A percentile compares a stretch with the other conserved stretches of the same genome.
Conservation (phyloP, 371 early-diverging fungal species). For the Circinella umbellata region DNA sequence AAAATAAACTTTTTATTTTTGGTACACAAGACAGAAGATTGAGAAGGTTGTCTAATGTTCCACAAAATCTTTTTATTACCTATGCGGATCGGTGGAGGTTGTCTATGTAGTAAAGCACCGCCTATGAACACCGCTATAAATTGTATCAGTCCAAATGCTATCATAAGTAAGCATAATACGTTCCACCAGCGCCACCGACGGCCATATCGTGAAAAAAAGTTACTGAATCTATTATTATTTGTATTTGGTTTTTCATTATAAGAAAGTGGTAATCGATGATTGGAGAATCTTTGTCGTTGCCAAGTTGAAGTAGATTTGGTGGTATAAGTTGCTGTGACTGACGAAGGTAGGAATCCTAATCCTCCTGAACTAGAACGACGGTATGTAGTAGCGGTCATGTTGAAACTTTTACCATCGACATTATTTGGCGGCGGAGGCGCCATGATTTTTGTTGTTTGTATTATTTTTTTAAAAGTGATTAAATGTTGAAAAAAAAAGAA, state of each 20-base stretch:
- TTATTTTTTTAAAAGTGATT: neutral
- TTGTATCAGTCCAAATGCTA: slow-evolving; percentile 46
- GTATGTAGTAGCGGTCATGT: neutral
- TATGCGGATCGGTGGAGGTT: slow-evolving; percentile 53
- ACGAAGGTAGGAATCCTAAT: neutral
- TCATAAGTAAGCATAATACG: slow-evolving; percentile 36
- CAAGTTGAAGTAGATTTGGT: neutral
- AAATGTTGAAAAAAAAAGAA: neutral
- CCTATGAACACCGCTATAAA: slow-evolving; percentile 40
- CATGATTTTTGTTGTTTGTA: slow-evolving; percentile 5
- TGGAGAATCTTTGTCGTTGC: slow-evolving; percentile 5
- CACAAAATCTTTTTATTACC: slow-evolving; percentile 43
- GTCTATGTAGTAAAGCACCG: slow-evolving; percentile 41
- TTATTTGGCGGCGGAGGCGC: slow-evolving; percentile 25
- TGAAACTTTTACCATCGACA: slow-evolving; percentile 15
- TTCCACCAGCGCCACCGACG: slow-evolving; percentile 65
- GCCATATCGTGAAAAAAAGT: slow-evolving; percentile 19
- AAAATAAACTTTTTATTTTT: neutral
- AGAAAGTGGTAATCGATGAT: slow-evolving; percentile 10
- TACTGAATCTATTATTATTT: neutral
- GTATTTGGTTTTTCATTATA: slow-evolving; percentile 1
- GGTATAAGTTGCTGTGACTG: slow-evolving; percentile 13
- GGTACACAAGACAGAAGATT: slow-evolving; percentile 5
- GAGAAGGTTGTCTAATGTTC: slow-evolving; percentile 22
- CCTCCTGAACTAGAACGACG: slow-evolving; percentile 10